Base-by-base conservation (phyloP, 176 grass and related monocot genomes). In the Aegilops bicornis region DNA sequence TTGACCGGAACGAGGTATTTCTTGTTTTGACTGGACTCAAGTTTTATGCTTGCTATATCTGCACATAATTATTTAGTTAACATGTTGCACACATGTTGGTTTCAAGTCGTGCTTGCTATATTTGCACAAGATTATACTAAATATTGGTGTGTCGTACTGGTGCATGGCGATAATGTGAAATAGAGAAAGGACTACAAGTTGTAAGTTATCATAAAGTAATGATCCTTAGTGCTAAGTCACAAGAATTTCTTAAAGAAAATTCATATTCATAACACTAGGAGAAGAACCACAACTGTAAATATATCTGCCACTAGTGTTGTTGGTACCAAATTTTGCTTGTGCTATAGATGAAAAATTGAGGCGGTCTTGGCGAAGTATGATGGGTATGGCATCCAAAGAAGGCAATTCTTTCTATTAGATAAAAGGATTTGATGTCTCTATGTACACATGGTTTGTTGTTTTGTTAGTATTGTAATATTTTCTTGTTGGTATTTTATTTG, bases 241-340 rank as follows among this genome's bases (percentile, higher is more conserved):
- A 76, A 7, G 11, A 29, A 76, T 66, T 63, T 76, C 58, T 84
- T 48, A 84, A 24, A 30, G 11, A 65, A 84, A 84, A 43, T 43
- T 42, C 12, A 20, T 8, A 35, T 45, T 84, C 10, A 47, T 84
- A 64, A 48, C 60, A 32, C 36, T 45, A 43, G 42, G 42, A 43
- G 42, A 12, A 43, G 42, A 43, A 43, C 42, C 42, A 43, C 42
- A 43, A 43, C 10, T 63, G 7, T 47, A 19, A 84, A 45, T 62
- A 63, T 40, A 36, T 63, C 7, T 75, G 22, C 20, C 9, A 32
- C 13, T 64, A 7, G 33, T 40, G 77, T 79, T 39, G 47, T 50
- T 15, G 2, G 47, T 47, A 43, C 39, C 16, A 45, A 66, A 11
- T 19, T 45, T 48, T 65, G 12, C 24, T 47, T 4, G 39, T 20